A percentile compares a stretch with the other conserved stretches of the same genome.
These are phyloP conservation scores for Globisporangium cederbergense DNA, from an alignment of 352 stramenopile species.

Conservation along the genomic window DNA sequence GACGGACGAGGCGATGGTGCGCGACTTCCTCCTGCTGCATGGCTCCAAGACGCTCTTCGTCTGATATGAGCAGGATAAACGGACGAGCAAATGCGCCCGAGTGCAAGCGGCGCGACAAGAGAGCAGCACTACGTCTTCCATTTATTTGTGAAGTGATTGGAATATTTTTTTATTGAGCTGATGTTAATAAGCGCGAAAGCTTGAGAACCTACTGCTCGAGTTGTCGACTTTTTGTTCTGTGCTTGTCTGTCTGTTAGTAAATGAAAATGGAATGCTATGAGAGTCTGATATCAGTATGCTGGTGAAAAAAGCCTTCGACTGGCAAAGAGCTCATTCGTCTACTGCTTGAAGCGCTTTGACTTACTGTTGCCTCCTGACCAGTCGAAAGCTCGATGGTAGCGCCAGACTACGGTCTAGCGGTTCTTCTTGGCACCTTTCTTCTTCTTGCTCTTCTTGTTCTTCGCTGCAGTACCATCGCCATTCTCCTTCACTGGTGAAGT, in stretches of 20 bases:
- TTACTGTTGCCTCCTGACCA: not conserved
- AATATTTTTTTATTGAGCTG: not conserved
- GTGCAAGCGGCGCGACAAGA: not conserved
- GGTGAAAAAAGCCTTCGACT: not conserved
- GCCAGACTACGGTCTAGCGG: slow-evolving; percentile 12
- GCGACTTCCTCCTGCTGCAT: slow-evolving; percentile 63
- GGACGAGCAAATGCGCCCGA: not conserved
- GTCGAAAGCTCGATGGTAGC: not conserved
- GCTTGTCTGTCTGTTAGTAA: not conserved
- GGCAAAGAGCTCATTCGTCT: not conserved
- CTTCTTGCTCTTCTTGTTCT: slow-evolving; percentile 55
- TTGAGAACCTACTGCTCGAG: not conserved
- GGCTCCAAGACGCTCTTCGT: slow-evolving; percentile 63
- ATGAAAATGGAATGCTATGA: not conserved
- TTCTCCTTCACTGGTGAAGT: slow-evolving; percentile 3
- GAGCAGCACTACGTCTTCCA: not conserved
- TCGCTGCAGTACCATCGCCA: slow-evolving; percentile 19
- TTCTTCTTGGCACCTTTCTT: slow-evolving; percentile 67
- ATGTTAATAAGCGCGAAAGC: not conserved
- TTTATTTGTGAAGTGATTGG: not conserved
- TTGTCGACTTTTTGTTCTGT: not conserved
- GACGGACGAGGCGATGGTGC: slow-evolving; percentile 47
- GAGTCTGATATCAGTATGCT: not conserved
- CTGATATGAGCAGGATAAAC: slow-evolving; percentile 18
- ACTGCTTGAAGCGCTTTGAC: not conserved